Evolutionary conservation across 164 flowering plant genomes (phyloP).

Genomic region (Tetrastigma voinierianum): DNA sequence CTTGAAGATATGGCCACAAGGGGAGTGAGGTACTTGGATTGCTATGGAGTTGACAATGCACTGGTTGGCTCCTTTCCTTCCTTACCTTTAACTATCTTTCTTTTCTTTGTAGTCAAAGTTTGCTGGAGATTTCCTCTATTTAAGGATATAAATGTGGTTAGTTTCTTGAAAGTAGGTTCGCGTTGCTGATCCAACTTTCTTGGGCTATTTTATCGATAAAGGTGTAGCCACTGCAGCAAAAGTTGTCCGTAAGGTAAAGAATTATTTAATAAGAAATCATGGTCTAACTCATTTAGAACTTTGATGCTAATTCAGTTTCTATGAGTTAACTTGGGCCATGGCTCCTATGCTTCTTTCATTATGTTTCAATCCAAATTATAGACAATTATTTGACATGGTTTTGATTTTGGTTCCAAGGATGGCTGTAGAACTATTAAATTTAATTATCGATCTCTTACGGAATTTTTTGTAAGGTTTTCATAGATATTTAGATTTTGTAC

Average conservation of each 20-base stretch:
- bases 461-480: too few relatives aligned
- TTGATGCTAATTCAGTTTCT: too few relatives aligned
- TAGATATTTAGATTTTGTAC: too few relatives aligned
- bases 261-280: not conserved
- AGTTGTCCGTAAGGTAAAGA: conserved; percentile 94
- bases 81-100: conserved; percentile 2
- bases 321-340: too few relatives aligned
- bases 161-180: conserved; percentile 67
- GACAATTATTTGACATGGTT: too few relatives aligned
- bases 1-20: conserved; percentile 90
- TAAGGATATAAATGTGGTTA: conserved; percentile 8
- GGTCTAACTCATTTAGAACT: too few relatives aligned
- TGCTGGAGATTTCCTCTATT: not conserved
- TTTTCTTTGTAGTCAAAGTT: not conserved
- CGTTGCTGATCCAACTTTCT: conserved; percentile 92
- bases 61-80: conserved; percentile 46
- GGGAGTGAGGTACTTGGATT: conserved; percentile 85
- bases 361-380: too few relatives aligned
- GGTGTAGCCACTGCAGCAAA: conserved; percentile 95
- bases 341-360: too few relatives aligned
- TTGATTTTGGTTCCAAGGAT: too few relatives aligned
- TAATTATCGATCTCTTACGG: too few relatives aligned
- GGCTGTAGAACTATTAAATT: too few relatives aligned
- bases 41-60: conserved; percentile 98
- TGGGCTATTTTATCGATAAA: conserved; percentile 94